These are phyloP conservation scores for Lipomyces mesembrius DNA, from an alignment of 805 yeast species.

Conservation along the genomic window DNA sequence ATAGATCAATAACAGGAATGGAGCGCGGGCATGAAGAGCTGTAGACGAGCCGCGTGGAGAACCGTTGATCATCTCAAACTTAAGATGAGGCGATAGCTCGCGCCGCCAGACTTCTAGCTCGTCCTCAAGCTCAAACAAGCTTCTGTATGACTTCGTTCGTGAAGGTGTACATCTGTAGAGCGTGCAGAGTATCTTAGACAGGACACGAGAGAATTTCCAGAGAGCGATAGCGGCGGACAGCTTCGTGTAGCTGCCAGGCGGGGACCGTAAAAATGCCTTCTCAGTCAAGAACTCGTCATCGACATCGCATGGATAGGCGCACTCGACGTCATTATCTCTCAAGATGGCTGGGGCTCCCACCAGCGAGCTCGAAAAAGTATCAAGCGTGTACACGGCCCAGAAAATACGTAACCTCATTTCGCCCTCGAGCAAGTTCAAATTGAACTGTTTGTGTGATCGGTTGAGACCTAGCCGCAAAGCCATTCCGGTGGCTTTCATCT, in stretches of 20 bases:
- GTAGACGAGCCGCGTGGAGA: constrained; percentile 39
- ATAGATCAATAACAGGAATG: constrained; percentile 59
- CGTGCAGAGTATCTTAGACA: constrained; percentile 74
- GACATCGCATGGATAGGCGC: constrained; percentile 66
- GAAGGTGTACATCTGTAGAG: constrained; percentile 39
- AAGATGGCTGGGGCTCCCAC: constrained; percentile 82
- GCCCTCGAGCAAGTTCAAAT: constrained; percentile 69
- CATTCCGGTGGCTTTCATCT: constrained; percentile 79
- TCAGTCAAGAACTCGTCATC: constrained; percentile 41
- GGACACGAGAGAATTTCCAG: constrained; percentile 43
- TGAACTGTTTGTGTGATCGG: constrained; percentile 62
- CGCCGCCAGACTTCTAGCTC: constrained; percentile 79
- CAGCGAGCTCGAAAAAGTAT: constrained; percentile 71
- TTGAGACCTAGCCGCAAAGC: constrained; percentile 84
- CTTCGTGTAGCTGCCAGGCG: constrained; percentile 41
- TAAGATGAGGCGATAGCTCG: constrained; percentile 63
- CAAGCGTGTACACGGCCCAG: constrained; percentile 82
- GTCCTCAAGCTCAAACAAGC: constrained; percentile 55
- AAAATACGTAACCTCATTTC: constrained; percentile 81
- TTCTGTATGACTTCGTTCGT: constrained; percentile 34
- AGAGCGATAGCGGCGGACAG: constrained; percentile 36
- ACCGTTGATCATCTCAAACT: constrained; percentile 57
- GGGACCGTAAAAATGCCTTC: constrained; percentile 28
- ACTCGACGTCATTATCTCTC: constrained; percentile 81
- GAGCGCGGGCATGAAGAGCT: constrained; percentile 40